phyloP scores from a whole-genome alignment of 495 filamentous ascomycete species.

The Xylaria grammica region DNA sequence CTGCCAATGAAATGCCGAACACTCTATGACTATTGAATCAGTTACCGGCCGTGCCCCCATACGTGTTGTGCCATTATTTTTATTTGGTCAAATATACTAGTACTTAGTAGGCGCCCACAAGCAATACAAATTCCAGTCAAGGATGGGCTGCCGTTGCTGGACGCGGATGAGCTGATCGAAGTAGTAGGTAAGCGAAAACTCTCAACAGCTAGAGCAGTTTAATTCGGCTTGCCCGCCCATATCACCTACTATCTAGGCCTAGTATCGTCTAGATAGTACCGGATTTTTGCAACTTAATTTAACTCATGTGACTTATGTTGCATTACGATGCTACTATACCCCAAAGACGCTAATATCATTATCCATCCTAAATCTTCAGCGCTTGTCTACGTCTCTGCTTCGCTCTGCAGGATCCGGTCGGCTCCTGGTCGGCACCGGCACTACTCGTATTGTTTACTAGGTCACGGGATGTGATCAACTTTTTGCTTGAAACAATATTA shows the following conservation, averaged over 20 bases:
- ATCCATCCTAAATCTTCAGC: background rate
- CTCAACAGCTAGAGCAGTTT: background rate
- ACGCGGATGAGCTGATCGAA: background rate
- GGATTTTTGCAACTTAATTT: background rate
- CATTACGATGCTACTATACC: constrained; percentile 10
- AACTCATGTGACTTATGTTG: constrained; percentile 5
- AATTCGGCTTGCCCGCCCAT: background rate
- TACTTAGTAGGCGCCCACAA: background rate
- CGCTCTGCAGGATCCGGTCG: no score
- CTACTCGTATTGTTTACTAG: no score
- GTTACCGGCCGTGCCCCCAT: background rate
- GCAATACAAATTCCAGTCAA: background rate
- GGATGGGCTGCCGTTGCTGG: background rate
- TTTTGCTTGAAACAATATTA: background rate
- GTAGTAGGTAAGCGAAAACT: constrained; percentile 1
- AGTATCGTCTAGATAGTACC: background rate
- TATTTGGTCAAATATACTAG: background rate
- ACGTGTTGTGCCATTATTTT: background rate
- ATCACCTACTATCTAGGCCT: background rate
- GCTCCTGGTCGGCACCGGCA: no score
- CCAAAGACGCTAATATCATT: background rate
- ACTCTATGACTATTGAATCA: background rate
- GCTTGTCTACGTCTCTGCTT: background rate
- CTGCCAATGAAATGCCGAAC: background rate
- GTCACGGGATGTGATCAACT: no score